Evolutionary conservation across 2,329 filamentous ascomycete genomes (phyloP).

Genomic region (Lachnellula suecica): DNA sequence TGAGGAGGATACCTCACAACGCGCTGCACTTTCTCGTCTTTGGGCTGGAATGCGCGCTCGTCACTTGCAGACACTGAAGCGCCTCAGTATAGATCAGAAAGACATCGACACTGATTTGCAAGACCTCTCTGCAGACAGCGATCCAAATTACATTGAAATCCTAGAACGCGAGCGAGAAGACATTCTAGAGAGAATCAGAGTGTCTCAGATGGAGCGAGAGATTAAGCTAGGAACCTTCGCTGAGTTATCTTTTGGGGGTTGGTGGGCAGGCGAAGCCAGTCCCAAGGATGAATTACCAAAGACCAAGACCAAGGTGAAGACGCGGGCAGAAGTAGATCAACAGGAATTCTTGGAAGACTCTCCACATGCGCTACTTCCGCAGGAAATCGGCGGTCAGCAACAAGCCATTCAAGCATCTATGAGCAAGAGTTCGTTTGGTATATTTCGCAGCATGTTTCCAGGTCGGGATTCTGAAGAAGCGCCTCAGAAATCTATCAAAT

Average conservation of each 20-base stretch:
- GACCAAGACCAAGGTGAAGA: too few species aligned
- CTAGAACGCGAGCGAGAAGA: background rate
- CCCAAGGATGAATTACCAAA: too few species aligned
- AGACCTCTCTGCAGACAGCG: background rate
- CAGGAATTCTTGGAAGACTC: too few species aligned
- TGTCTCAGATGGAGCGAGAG: background rate
- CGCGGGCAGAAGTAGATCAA: too few species aligned
- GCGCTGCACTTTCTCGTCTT: background rate
- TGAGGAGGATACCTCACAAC: slow-evolving; percentile 4
- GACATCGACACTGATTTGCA: background rate
- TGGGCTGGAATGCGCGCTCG: background rate
- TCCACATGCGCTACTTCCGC: too few species aligned
- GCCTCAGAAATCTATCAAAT: background rate
- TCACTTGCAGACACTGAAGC: background rate
- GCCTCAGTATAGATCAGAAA: background rate
- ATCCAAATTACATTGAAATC: background rate
- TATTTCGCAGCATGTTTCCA: background rate
- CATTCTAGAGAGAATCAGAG: background rate
- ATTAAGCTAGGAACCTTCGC: background rate
- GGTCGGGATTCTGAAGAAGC: background rate
- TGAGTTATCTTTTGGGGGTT: too few species aligned
- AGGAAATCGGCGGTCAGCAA: too few species aligned
- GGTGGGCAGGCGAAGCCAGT: too few species aligned
- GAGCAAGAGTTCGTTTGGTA: background rate
- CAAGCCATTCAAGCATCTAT: background rate